Conservation (phyloP, 441 rosid genomes). For the Euphorbia celastroides region DNA sequence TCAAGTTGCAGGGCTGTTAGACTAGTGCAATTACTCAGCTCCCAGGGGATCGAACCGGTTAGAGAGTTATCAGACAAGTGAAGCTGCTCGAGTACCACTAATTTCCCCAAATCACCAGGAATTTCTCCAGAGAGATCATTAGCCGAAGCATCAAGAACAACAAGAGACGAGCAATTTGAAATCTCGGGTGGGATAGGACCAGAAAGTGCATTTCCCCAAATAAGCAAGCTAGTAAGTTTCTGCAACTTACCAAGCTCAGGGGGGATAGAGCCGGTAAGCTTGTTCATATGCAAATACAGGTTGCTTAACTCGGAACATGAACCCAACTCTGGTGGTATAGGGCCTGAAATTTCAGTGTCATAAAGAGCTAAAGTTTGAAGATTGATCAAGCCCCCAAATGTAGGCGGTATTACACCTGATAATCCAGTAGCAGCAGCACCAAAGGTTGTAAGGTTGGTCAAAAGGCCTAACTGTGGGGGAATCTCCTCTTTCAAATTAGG, state of each 20-base stretch:
- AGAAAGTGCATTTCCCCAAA: conserved; percentile 81
- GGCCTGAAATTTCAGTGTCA: conserved; percentile 72
- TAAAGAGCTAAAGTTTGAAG: conserved; percentile 84
- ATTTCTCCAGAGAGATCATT: conserved; percentile 71
- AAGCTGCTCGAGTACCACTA: conserved; percentile 73
- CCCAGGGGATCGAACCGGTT: conserved; percentile 68
- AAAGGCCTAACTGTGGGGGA: conserved; percentile 65
- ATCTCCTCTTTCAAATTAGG: conserved; percentile 69
- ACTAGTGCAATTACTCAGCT: conserved; percentile 77
- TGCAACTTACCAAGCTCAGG: conserved; percentile 71
- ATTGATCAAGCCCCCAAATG: conserved; percentile 75
- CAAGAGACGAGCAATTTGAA: conserved; percentile 88
- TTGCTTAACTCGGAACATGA: conserved; percentile 69
- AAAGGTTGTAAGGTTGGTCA: conserved; percentile 74
- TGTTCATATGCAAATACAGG: conserved; percentile 86
- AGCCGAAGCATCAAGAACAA: conserved; percentile 85
- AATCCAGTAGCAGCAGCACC: conserved; percentile 85
- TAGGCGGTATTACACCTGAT: conserved; percentile 70
- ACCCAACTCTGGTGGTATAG: conserved; percentile 78
- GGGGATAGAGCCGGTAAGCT: conserved; percentile 80
- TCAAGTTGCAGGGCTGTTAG: conserved; percentile 85
- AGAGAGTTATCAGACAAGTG: conserved; percentile 83
- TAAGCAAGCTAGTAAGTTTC: conserved; percentile 83
- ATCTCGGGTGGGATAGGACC: conserved; percentile 75
- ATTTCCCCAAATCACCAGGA: conserved; percentile 77